A percentile compares a stretch with the other conserved stretches of the same genome.
phyloP scores from a whole-genome alignment of 2,329 filamentous ascomycete species.

The Colletotrichum tropicale region DNA sequence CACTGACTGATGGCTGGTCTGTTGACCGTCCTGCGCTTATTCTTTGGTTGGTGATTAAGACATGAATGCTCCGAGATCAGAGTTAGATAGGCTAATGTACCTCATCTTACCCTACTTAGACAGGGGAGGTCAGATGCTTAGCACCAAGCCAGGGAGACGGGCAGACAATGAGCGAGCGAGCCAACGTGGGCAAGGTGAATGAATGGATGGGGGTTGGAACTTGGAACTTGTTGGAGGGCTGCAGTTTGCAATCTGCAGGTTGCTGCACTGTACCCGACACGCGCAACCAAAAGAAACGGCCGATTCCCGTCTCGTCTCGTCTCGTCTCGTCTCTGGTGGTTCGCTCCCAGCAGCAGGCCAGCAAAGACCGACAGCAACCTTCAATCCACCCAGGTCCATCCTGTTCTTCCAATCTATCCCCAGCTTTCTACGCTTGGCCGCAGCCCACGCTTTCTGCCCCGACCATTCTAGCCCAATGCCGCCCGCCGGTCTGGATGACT shows the following conservation, averaged over 20 bases:
- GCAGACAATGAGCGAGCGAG: background rate
- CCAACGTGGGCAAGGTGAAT: background rate
- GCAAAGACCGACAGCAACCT: background rate
- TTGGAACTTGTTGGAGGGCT: background rate
- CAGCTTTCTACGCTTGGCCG: background rate
- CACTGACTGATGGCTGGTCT: background rate
- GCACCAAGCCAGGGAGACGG: background rate
- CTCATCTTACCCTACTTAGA: background rate
- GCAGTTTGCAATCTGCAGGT: background rate
- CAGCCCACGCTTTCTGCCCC: background rate
- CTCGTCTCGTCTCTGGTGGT: background rate
- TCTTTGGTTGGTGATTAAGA: background rate
- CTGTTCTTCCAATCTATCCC: slow-evolving; percentile 6
- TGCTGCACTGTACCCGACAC: background rate
- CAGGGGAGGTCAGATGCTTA: background rate
- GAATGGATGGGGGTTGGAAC: background rate
- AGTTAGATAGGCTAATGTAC: background rate
- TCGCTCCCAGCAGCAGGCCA: background rate
- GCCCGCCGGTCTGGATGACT: background rate
- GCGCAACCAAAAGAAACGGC: background rate
- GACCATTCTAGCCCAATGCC: slow-evolving; percentile 15
- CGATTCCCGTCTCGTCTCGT: slow-evolving; percentile 1
- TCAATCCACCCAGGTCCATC: background rate
- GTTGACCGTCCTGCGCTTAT: background rate
- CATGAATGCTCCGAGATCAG: background rate